phyloP scores from a whole-genome alignment of 441 rosid species.

The Eruca vesicaria region DNA sequence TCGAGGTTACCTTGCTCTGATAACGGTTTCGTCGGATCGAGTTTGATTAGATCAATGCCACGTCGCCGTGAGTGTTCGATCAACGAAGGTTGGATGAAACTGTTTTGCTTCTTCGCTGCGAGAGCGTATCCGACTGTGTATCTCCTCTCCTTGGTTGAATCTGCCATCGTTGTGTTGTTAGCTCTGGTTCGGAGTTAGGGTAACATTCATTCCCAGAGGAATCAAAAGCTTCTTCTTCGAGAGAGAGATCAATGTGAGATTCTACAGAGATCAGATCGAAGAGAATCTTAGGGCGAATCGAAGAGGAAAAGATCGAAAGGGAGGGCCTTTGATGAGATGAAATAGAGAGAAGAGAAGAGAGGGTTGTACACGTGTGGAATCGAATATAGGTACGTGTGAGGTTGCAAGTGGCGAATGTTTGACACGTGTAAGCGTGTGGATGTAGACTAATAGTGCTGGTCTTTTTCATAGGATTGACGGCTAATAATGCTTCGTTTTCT shows the following conservation, averaged over 20 bases:
- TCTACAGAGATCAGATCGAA: slow-evolving; percentile 7
- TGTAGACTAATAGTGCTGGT: background rate
- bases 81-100: slow-evolving; percentile 61
- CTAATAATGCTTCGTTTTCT: background rate
- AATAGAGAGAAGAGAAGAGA: slow-evolving; percentile 15
- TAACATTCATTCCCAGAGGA: slow-evolving; percentile 26
- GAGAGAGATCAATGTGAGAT: slow-evolving; percentile 5
- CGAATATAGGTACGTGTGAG: slow-evolving; percentile 27
- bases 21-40: slow-evolving; percentile 50
- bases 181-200: slow-evolving; percentile 16
- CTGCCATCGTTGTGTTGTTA: slow-evolving; percentile 26
- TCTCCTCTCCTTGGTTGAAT: slow-evolving; percentile 18
- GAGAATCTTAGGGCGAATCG: slow-evolving; percentile 26
- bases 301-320: slow-evolving; percentile 27
- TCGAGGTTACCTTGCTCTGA: slow-evolving; percentile 67
- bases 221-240: slow-evolving; percentile 18
- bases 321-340: slow-evolving; percentile 11
- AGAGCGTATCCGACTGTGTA: slow-evolving; percentile 60
- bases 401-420: slow-evolving; percentile 20
- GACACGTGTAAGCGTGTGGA: slow-evolving; percentile 27
- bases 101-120: slow-evolving; percentile 54
- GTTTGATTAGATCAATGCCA: slow-evolving; percentile 46
- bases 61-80: slow-evolving; percentile 43
- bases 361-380: slow-evolving; percentile 35
- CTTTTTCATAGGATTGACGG: slow-evolving; percentile 20